A percentile compares a stretch with the other conserved stretches of the same genome.
Conservation (phyloP, 257 asterid genomes). For the Schizonepeta tenuifolia region DNA sequence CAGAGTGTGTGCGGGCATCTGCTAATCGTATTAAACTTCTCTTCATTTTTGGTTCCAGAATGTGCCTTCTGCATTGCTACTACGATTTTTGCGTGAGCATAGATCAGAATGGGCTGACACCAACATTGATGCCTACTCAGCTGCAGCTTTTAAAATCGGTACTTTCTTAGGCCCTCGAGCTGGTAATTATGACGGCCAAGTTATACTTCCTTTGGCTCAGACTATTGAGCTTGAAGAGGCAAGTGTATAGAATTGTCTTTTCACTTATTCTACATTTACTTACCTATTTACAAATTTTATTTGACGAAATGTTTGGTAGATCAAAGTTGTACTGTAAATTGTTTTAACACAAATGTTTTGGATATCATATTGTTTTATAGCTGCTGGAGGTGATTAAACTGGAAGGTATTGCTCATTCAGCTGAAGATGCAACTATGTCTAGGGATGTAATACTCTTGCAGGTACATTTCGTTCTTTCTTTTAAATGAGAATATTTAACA, state of each 20-base stretch:
- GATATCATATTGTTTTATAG: constrained; percentile 41
- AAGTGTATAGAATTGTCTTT: constrained; percentile 33
- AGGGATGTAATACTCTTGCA: constrained; percentile 82
- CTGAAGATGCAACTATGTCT: constrained; percentile 72
- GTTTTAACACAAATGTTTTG: constrained; percentile 11
- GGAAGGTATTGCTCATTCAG: constrained; percentile 71
- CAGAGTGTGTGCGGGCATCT: background rate
- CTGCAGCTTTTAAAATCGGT: constrained; percentile 73
- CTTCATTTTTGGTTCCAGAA: constrained; percentile 51
- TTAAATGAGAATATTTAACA: background rate
- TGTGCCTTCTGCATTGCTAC: constrained; percentile 89
- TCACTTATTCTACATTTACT: background rate
- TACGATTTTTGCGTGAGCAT: constrained; percentile 83
- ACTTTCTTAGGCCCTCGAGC: constrained; percentile 63
- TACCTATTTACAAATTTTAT: background rate
- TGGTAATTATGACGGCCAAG: constrained; percentile 75
- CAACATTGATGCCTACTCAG: constrained; percentile 77
- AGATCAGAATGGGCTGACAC: constrained; percentile 96
- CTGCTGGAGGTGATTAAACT: constrained; percentile 87
- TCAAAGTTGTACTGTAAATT: background rate
- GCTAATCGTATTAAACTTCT: background rate
- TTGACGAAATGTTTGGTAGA: background rate
- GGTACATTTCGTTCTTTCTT: constrained; percentile 43
- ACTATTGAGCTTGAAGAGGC: constrained; percentile 95
- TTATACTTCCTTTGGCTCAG: constrained; percentile 84